These are phyloP conservation scores for Glomus cerebriforme DNA, from an alignment of 192 early-diverging fungal species.

Conservation along the genomic window DNA sequence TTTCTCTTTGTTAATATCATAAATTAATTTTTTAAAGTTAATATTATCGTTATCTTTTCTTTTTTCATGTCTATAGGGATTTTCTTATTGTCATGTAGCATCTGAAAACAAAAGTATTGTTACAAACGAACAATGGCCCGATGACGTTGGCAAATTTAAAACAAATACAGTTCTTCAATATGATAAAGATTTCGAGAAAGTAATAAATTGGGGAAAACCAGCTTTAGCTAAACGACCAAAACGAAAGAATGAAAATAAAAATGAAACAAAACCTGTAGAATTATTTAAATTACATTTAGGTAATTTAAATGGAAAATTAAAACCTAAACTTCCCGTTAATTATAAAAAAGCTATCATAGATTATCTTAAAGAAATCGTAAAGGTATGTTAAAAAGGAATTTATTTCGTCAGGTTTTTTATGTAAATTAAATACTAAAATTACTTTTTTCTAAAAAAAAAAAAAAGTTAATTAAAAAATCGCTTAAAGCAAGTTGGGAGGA, in stretches of 20 bases:
- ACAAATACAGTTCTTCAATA: slow-evolving; percentile 20
- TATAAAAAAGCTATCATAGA: slow-evolving; percentile 20
- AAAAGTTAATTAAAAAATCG: slow-evolving; percentile 8
- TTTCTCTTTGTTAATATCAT: neutral
- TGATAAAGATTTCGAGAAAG: slow-evolving; percentile 5
- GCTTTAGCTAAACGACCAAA: slow-evolving; percentile 6
- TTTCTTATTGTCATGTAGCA: slow-evolving; percentile 1
- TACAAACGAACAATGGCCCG: slow-evolving; percentile 21
- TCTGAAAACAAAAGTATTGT: neutral
- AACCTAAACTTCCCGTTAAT: slow-evolving; percentile 6
- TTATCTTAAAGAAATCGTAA: slow-evolving; percentile 20
- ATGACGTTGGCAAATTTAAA: slow-evolving; percentile 1
- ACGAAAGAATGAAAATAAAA: neutral
- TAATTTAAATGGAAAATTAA: slow-evolving; percentile 1
- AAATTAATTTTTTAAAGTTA: neutral
- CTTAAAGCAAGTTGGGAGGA: neutral
- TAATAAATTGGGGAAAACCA: neutral
- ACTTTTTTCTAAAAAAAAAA: no score
- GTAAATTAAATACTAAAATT: no score
- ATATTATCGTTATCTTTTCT: neutral
- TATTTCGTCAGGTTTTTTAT: no score
- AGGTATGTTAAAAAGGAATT: neutral
- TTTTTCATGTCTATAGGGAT: slow-evolving; percentile 1
- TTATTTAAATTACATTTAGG: slow-evolving; percentile 25
- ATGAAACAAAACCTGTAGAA: neutral